phyloP scores from a whole-genome alignment of 306 rosid genomes.

The Phaseolus lunatus region DNA sequence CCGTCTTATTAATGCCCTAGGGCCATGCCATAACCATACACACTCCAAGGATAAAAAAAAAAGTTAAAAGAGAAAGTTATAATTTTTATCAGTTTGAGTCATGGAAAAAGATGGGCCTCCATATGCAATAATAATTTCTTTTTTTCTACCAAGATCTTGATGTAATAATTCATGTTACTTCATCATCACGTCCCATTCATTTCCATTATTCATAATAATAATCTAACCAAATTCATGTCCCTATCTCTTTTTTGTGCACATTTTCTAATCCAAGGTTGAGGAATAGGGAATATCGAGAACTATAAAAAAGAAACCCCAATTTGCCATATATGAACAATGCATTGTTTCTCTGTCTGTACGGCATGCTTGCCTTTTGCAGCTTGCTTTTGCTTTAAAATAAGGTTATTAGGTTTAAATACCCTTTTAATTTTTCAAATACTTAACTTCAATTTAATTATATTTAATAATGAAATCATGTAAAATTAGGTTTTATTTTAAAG shows the following conservation, averaged over 20 bases:
- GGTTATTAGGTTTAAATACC: background rate
- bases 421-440: too few relatives aligned
- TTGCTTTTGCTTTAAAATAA: slow-evolving; percentile 21
- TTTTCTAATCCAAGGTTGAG: slow-evolving; percentile 38
- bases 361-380: slow-evolving; percentile 52
- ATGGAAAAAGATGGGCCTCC: slow-evolving; percentile 50
- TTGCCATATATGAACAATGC: slow-evolving; percentile 45
- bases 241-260: slow-evolving; percentile 25
- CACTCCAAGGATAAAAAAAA: background rate
- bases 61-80: background rate
- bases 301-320: background rate
- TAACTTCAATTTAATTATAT: too few relatives aligned
- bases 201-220: slow-evolving; percentile 45
- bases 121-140: slow-evolving; percentile 41
- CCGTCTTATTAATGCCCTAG: slow-evolving; percentile 34
- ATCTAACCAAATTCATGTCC: slow-evolving; percentile 40
- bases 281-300: slow-evolving; percentile 46
- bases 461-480: background rate
- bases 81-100: slow-evolving; percentile 13
- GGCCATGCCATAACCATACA: slow-evolving; percentile 24
- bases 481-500: background rate
- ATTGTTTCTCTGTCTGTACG: slow-evolving; percentile 58
- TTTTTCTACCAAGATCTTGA: slow-evolving; percentile 45
- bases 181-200: slow-evolving; percentile 53
- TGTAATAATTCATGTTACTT: slow-evolving; percentile 49